phyloP scores from a whole-genome alignment of 257 asterid species.

The Nicotiana sylvestris region DNA sequence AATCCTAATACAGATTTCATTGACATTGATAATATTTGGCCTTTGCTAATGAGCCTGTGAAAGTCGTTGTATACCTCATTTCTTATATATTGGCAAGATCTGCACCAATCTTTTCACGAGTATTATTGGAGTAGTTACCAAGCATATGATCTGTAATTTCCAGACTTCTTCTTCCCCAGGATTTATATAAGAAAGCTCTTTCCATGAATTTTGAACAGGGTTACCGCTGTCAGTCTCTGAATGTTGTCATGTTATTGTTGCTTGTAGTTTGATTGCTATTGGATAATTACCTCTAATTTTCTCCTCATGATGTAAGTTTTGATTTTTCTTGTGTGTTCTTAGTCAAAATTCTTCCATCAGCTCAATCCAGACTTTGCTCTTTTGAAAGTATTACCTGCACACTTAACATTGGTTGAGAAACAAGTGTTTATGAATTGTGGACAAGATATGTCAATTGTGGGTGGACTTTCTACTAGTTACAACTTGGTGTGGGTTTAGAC shows the following conservation, averaged over 20 bases:
- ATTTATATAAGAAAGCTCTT: not conserved
- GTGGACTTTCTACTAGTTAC: not conserved
- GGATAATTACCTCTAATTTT: not conserved
- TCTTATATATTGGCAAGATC: not conserved
- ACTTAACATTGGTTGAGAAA: not conserved
- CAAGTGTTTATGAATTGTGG: not conserved
- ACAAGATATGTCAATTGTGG: not conserved
- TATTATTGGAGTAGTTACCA: not conserved
- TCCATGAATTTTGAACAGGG: not conserved
- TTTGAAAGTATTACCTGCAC: not conserved
- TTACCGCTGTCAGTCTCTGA: not conserved
- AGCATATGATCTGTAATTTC: not conserved
- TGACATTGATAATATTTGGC: not conserved
- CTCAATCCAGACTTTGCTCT: not conserved
- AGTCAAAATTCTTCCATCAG: not conserved
- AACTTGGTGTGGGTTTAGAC: not conserved
- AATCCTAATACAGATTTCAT: not conserved
- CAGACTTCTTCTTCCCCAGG: not conserved
- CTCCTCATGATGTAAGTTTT: not conserved
- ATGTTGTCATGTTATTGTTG: not conserved
- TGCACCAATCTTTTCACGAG: not conserved
- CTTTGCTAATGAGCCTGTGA: not conserved
- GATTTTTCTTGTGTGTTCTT: not conserved
- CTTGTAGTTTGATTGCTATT: not conserved
- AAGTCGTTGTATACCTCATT: not conserved